Percentiles rank a stretch among this genome's conserved stretches.
Conservation (phyloP, 345 rosid species). For the Aegle marmelos region DNA sequence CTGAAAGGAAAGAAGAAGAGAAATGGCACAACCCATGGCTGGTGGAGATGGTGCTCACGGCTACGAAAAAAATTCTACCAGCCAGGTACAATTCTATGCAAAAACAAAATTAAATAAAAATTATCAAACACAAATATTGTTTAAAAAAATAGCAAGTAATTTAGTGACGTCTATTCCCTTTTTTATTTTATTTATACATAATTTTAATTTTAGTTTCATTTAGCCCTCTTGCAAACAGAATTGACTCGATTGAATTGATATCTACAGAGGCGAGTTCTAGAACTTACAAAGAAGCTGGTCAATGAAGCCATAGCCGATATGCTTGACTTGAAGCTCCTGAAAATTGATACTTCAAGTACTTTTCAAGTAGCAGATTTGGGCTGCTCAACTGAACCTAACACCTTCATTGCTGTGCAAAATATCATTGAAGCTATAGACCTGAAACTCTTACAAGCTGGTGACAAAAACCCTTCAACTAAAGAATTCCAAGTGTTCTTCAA, state of each 20-base stretch:
- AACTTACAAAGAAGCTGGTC: conserved; percentile 10
- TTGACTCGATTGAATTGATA: too few relatives aligned
- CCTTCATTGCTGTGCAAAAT: conserved; percentile 23
- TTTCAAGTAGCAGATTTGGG: conserved; percentile 29
- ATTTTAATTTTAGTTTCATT: too few relatives aligned
- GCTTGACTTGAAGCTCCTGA: conserved; percentile 10
- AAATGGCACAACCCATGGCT: not conserved
- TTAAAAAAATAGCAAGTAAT: too few relatives aligned
- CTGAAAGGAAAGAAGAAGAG: too few relatives aligned
- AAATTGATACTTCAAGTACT: not conserved
- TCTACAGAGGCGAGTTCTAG: not conserved
- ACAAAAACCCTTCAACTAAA: not conserved
- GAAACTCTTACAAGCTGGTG: not conserved
- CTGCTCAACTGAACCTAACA: conserved; percentile 31
- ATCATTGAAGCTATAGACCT: conserved; percentile 20
- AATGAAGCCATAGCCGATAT: conserved; percentile 10
- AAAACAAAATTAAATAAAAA: too few relatives aligned
- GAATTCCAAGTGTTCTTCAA: conserved; percentile 29
- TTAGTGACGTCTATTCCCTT: too few relatives aligned
- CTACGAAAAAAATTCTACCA: not conserved
- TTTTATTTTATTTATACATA: too few relatives aligned
- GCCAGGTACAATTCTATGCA: not conserved
- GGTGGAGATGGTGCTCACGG: not conserved
- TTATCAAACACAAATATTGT: too few relatives aligned
- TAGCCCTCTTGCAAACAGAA: too few relatives aligned